A percentile compares a stretch with the other conserved stretches of the same genome.
phyloP scores from a whole-genome alignment of 208 protist genomes.

The Entamoeba moshkovskii region DNA sequence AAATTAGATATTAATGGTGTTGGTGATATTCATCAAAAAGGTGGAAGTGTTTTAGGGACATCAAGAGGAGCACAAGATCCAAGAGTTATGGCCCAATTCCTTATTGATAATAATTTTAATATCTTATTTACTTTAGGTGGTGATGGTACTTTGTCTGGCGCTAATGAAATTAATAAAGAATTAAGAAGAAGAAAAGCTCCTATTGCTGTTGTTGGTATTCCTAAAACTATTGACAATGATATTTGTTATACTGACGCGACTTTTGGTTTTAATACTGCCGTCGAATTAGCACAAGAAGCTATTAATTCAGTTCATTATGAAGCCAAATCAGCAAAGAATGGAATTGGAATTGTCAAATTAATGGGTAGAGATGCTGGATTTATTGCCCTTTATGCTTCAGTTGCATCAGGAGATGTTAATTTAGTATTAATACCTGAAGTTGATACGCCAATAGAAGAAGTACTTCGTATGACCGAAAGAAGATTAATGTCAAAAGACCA shows the following conservation, averaged over 20 bases:
- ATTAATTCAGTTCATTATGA: background rate
- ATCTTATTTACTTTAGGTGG: background rate
- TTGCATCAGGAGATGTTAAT: background rate
- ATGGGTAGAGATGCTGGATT: conserved; percentile 5
- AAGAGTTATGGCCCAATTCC: background rate
- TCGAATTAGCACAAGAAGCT: background rate
- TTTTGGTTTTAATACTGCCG: conserved; percentile 5
- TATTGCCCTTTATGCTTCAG: background rate
- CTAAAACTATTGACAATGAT: conserved; percentile 9
- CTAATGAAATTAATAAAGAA: background rate
- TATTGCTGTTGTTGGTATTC: background rate
- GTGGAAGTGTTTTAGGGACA: background rate
- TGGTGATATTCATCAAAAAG: background rate
- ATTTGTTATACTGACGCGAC: background rate
- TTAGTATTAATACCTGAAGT: background rate
- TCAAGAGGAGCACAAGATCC: background rate
- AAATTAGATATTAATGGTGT: background rate
- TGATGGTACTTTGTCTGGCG: background rate
- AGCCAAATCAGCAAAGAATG: background rate
- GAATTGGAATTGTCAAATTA: background rate
- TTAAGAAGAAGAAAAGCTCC: background rate
- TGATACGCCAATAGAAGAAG: background rate
- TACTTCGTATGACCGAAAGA: background rate
- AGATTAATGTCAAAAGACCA: background rate
- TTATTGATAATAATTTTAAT: background rate